Percentiles rank a stretch among this genome's conserved stretches.
These are phyloP conservation scores for Albifimbria verrucaria DNA, from an alignment of 2,329 filamentous ascomycete genomes.

Conservation along the genomic window DNA sequence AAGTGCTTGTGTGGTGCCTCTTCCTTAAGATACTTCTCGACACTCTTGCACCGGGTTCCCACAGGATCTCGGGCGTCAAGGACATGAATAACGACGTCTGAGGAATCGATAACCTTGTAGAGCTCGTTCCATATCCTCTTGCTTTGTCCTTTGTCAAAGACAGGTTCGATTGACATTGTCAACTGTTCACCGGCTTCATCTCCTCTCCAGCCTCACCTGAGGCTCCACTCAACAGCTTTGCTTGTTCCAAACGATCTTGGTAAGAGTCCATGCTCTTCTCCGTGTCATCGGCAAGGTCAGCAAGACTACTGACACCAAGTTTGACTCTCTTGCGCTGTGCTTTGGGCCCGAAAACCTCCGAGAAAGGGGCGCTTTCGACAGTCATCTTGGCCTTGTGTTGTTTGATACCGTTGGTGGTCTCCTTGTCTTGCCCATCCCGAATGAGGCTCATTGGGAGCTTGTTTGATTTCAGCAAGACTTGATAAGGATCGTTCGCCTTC, in stretches of 20 bases:
- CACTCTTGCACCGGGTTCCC: conserved; percentile 76
- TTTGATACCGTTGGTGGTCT: conserved; percentile 77
- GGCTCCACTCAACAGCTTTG: conserved; percentile 69
- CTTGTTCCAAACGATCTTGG: conserved; percentile 75
- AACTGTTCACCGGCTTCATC: conserved; percentile 36
- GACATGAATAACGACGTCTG: conserved; percentile 94
- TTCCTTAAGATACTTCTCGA: conserved; percentile 85
- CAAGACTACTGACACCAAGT: conserved; percentile 75
- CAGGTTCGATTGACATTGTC: conserved; percentile 71
- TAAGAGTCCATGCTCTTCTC: conserved; percentile 80
- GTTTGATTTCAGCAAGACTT: conserved; percentile 92
- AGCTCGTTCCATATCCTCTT: conserved; percentile 98
- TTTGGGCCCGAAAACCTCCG: conserved; percentile 89
- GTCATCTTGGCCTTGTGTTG: conserved; percentile 93
- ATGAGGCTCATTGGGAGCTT: conserved; percentile 97
- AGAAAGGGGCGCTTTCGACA: conserved; percentile 81
- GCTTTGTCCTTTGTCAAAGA: conserved; percentile 92
- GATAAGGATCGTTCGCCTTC: conserved; percentile 85
- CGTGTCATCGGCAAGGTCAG: conserved; percentile 77
- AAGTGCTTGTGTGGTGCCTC: conserved; percentile 97
- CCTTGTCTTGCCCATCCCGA: conserved; percentile 69
- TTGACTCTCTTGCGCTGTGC: conserved; percentile 90
- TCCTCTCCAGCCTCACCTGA: conserved; percentile 53
- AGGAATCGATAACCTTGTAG: conserved; percentile 92
- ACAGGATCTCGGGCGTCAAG: conserved; percentile 85